Base-by-base conservation (phyloP, 1,139 yeast species). In the Debaryomyces sp. region DNA sequence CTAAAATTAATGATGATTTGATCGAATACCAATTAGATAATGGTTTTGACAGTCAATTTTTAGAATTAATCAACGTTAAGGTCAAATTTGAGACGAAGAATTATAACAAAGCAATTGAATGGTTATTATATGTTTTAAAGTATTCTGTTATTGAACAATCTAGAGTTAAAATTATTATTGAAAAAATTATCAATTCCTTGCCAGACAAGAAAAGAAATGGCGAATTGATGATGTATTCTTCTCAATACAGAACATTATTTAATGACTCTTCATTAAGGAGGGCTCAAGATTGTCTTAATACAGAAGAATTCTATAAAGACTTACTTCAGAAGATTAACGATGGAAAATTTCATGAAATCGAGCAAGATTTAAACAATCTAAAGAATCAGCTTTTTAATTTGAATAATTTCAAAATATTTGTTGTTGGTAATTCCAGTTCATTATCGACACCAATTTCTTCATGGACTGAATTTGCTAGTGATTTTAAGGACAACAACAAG, bases 121-220 rank as follows among this genome's bases (percentile, higher is more conserved):
- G 98, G 99, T 71, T 89, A 35, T 68, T 74, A 35, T 82, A 84
- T 48, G 77, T 89, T 17, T 69, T 91, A 59, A 83, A 81, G 63
- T 76, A 80, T 57, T 78, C 88, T 17, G 77, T 82, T 5, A 89
- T 89, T 63, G 96, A 92, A 50, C 83, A 81, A 52, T 77, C 81
- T 15, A 78, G 98, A 62, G 79, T 91, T 21, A 78, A 77, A 54
- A 82, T 89, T 23, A 76, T 87, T 23, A 64, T 92, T 43, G 96
- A 91, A 54, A 89, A 89, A 60, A 75, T 87, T 44, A 69, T 91
- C 51, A 89, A 87, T 58, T 78, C 89, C 0, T 68, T 94, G 41
- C 87, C 96, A 0, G 96, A 90, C 49, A 73, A 78, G 40, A 92
- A 91, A 66, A 82, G 99, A 62, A 82, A 82, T 57, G 98, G 96